Percentiles rank a stretch among this genome's conserved stretches.
Conservation (phyloP, 371 early-diverging fungal genomes). For the Parasitella parasitica region DNA sequence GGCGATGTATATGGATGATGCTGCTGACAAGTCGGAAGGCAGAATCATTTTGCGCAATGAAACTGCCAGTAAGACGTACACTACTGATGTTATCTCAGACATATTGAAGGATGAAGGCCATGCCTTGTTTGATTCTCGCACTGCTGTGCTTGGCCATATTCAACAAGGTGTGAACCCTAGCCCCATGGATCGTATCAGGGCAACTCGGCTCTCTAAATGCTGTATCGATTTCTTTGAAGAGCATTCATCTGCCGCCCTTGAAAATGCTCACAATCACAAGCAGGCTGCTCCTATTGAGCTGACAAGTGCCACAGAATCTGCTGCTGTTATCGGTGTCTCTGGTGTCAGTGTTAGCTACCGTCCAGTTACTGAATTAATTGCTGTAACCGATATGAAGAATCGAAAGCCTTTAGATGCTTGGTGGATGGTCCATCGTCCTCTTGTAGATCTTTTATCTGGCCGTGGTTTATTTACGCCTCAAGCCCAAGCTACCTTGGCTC, state of each 20-base stretch:
- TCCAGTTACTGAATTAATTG: conserved; percentile 68
- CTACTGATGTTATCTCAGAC: conserved; percentile 89
- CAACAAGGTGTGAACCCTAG: conserved; percentile 97
- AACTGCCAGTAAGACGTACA: conserved; percentile 80
- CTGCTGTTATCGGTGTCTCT: conserved; percentile 83
- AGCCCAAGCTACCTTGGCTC: conserved; percentile 25
- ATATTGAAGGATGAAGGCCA: conserved; percentile 92
- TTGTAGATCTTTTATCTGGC: conserved; percentile 45
- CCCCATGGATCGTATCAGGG: conserved; percentile 95
- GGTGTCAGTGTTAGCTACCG: conserved; percentile 75
- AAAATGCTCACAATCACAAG: conserved; percentile 15
- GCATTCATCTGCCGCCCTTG: conserved; percentile 36
- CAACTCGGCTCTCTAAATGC: conserved; percentile 81
- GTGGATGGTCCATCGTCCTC: conserved; percentile 73
- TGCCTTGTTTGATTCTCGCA: conserved; percentile 89
- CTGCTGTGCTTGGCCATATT: conserved; percentile 94
- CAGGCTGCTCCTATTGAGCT: conserved; percentile 58
- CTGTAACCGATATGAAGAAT: conserved; percentile 77
- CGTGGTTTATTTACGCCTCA: conserved; percentile 41
- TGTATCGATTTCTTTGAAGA: conserved; percentile 63
- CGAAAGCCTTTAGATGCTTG: conserved; percentile 69
- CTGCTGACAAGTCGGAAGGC: conserved; percentile 48
- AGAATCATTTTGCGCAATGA: conserved; percentile 72
- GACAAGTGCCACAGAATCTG: conserved; percentile 58
- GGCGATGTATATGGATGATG: conserved; percentile 76